These are phyloP conservation scores for Cladosporium phlei DNA, from an alignment of 2,329 filamentous ascomycete species.

Conservation along the genomic window DNA sequence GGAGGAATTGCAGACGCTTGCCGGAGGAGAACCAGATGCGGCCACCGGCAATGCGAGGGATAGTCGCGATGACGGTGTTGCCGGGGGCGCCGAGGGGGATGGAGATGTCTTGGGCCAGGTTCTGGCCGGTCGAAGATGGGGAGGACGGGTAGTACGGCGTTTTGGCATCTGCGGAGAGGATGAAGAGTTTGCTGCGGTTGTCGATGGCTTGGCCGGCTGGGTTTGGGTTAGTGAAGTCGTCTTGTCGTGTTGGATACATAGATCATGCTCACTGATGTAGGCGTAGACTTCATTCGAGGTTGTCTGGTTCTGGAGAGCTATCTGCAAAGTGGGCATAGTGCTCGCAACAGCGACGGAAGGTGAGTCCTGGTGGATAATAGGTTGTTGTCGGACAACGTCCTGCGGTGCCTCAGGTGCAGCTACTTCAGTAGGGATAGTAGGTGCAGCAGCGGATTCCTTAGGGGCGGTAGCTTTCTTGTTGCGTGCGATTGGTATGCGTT, in stretches of 20 bases:
- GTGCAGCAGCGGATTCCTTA: background rate
- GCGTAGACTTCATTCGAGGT: constrained; percentile 31
- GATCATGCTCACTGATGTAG: constrained; percentile 46
- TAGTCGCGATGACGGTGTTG: constrained; percentile 29
- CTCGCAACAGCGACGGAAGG: constrained; percentile 18
- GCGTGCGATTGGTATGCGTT: constrained; percentile 1
- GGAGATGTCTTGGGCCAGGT: constrained; percentile 37
- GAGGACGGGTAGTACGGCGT: constrained; percentile 34
- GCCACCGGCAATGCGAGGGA: constrained; percentile 34
- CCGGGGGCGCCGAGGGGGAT: constrained; percentile 40
- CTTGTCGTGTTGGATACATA: background rate
- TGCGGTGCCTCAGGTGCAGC: constrained; percentile 7
- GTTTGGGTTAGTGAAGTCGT: background rate
- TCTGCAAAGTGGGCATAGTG: constrained; percentile 25
- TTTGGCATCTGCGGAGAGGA: constrained; percentile 32
- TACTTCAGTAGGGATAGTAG: background rate
- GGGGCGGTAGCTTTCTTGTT: background rate
- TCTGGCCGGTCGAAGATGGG: constrained; percentile 29
- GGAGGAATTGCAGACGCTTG: constrained; percentile 29
- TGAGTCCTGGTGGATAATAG: constrained; percentile 6
- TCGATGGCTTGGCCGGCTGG: constrained; percentile 32
- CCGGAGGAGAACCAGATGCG: constrained; percentile 36
- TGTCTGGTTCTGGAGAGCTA: constrained; percentile 31
- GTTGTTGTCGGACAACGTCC: constrained; percentile 2
- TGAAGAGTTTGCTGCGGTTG: constrained; percentile 30